phyloP scores from a whole-genome alignment of 257 asterid genomes.

The Primulina tabacum region DNA sequence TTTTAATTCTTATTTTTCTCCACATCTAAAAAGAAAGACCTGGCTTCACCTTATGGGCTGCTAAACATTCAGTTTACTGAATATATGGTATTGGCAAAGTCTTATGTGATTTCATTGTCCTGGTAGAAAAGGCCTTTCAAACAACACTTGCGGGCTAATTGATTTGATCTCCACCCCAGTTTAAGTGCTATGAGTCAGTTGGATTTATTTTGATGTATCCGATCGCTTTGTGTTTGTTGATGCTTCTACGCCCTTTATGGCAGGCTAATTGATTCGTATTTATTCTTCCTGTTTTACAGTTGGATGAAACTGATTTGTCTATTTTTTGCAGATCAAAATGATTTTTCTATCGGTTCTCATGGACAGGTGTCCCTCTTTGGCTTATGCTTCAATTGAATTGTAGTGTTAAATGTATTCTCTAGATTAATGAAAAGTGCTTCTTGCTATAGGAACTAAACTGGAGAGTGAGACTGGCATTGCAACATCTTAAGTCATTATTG shows the following conservation, averaged over 20 bases:
- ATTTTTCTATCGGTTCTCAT: background rate
- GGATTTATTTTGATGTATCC: slow-evolving; percentile 13
- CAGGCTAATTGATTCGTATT: background rate
- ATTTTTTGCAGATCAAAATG: slow-evolving; percentile 43
- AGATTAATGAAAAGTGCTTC: slow-evolving; percentile 17
- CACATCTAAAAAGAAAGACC: too few relatives aligned
- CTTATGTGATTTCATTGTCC: background rate
- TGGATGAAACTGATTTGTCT: slow-evolving; percentile 7
- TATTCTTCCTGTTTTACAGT: background rate
- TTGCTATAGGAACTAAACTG: slow-evolving; percentile 45
- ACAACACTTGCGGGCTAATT: slow-evolving; percentile 12
- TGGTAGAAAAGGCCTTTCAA: too few relatives aligned
- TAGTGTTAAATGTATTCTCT: slow-evolving; percentile 21
- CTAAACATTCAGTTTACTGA: background rate
- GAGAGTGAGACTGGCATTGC: slow-evolving; percentile 54
- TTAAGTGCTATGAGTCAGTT: background rate
- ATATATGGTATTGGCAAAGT: background rate
- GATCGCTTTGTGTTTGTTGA: background rate
- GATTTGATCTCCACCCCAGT: background rate
- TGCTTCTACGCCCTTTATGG: background rate
- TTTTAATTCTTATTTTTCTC: too few relatives aligned
- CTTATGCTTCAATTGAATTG: slow-evolving; percentile 6
- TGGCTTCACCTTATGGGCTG: too few relatives aligned
- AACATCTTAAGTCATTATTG: slow-evolving; percentile 46
- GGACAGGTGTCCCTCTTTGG: slow-evolving; percentile 2